phyloP scores from a whole-genome alignment of 2,329 filamentous ascomycete genomes.

The Penicillium sp. region DNA sequence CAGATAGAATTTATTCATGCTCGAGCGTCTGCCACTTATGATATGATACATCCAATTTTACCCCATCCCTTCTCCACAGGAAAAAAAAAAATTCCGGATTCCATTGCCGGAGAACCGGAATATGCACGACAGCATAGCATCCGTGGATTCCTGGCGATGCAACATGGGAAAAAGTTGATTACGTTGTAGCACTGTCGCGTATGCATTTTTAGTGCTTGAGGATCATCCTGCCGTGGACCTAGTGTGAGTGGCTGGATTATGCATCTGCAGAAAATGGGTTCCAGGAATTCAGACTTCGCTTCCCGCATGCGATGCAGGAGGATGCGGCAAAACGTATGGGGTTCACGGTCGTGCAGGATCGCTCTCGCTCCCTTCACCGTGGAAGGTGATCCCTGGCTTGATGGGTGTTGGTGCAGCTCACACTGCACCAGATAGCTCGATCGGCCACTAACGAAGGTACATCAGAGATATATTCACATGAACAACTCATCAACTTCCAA shows the following conservation, averaged over 20 bases:
- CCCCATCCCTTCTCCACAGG: neutral
- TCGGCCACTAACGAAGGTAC: slow-evolving; percentile 6
- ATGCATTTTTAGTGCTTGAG: neutral
- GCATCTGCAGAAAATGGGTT: neutral
- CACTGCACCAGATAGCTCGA: slow-evolving; percentile 3
- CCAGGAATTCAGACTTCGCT: neutral
- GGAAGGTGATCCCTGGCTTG: slow-evolving; percentile 4
- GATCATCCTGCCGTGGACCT: neutral
- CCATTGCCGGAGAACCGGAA: slow-evolving; percentile 10
- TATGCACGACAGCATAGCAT: slow-evolving; percentile 18
- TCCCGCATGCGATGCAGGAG: neutral
- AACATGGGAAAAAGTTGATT: slow-evolving; percentile 2
- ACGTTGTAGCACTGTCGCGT: neutral
- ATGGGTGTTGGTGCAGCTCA: neutral
- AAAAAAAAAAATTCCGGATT: slow-evolving; percentile 6
- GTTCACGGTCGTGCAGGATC: neutral
- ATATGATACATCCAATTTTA: slow-evolving; percentile 18
- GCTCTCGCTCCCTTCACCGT: neutral
- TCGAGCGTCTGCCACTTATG: slow-evolving; percentile 2
- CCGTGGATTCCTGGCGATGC: slow-evolving; percentile 13
- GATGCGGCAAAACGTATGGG: neutral
- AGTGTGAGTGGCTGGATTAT: neutral
- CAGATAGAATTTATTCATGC: neutral
- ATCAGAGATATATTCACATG: neutral
- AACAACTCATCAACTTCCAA: neutral